Evolutionary conservation across 495 filamentous ascomycete species (phyloP), one percentile per base, ranked within the genome.

Genomic region (Gamarada debralockiae): DNA sequence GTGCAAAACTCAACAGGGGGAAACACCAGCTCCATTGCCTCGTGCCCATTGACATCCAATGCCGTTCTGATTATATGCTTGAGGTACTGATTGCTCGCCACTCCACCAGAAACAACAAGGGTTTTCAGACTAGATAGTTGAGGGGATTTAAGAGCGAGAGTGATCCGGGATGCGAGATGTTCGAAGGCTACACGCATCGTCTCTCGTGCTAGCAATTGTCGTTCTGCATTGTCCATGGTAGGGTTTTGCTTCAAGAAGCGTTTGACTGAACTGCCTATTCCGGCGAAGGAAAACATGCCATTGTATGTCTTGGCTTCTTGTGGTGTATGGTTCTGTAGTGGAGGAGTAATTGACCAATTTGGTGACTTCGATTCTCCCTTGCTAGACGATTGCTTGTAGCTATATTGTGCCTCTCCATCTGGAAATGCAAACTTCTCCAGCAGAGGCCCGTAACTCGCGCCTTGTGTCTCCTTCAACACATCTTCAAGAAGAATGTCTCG

Each of bases 61-160:
- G 80, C 78, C 3, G 66, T 54, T 3, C 79, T 74, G 17, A 95
- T 67, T 36, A 97, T 74, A 49, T 77, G 74, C 66, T 81, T 77
- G 7, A 98, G 73, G 63, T 83, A 97, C 21, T 63, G 55, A 67
- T 97, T 97, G 20, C 84, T 78, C 3, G 93, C 92, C 2, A 98
- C 93, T 8, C 93, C 93, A 15, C 93, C 93, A 44, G 87, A 85
- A 4, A 97, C 73, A 2, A 97, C 90, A 5, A 97, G 66, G 0
- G 83, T 86, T 5, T 66, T 45, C 17, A 6, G 3, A 6, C 3
- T 14, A 20, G 21, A 23, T 18, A 20, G 10, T 14, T 23, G 17
- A 14, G 62, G 33, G 1, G 61, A 58, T 10, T 59, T 33, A 9
- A 96, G 74, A 1, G 80, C 86, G 25, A 91, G 76, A 2, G 90